Evolutionary conservation across 495 filamentous ascomycete species (phyloP), one percentile per base, ranked within the genome.

Genomic region (Thermothielavioides terrestris): DNA sequence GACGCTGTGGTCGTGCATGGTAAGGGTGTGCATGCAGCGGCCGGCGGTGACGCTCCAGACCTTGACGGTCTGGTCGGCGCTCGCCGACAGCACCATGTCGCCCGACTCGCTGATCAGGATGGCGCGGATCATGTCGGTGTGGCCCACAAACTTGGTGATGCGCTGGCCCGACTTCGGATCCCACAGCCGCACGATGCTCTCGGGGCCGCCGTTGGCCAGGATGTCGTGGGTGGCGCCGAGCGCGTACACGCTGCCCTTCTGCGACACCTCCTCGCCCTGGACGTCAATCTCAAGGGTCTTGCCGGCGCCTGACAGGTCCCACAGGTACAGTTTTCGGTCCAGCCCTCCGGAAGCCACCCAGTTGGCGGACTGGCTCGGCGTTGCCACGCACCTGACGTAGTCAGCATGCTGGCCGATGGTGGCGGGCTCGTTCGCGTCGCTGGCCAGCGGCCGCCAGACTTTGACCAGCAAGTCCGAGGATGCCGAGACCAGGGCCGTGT

Each of bases 291-390:
- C 80, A 40, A 97, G 67, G 27, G 82, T 82, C 64, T 95, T 82
- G 9, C 91, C 91, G 17, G 76, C 82, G 22, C 91, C 88, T 59
- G 85, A 85, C 23, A 98, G 69, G 67, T 98, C 92, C 92, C 92
- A 98, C 2, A 96, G 69, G 59, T 78, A 85, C 34, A 98, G 85
- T 59, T 90, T 90, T 50, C 90, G 81, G 67, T 98, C 92, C 37
- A 97, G 76, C 3, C 91, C 94, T 14, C 92, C 92, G n/a, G 91
- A 95, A 15, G 89, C 92, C 35, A 97, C 86, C 94, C 94, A 98
- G 53, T 81, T 81, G 1, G 85, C 77, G 32, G 82, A 72, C 48
- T 66, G 63, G 51, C 62, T 68, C 0, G 92, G 88, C 7, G 86
- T 85, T 18, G 91, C 94, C 21, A 98, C 70, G 49, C 87, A 87